Percentiles rank a stretch among this genome's conserved stretches.
Evolutionary conservation across 2,329 filamentous ascomycete genomes (phyloP).

Genomic region (Hymenoscyphus linearis): DNA sequence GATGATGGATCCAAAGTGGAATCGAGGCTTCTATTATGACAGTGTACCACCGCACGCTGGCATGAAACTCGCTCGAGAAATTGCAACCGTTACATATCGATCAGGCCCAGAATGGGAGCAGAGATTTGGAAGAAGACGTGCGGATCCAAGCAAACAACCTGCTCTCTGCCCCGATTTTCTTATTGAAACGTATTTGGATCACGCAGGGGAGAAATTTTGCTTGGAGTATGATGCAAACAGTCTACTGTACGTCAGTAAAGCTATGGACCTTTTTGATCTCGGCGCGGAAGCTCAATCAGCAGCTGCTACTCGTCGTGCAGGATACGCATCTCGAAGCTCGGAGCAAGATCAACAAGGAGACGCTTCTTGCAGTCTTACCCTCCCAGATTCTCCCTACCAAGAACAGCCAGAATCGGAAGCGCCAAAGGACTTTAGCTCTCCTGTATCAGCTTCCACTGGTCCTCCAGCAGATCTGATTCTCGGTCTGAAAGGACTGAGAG

Average conservation of each 20-base stretch:
- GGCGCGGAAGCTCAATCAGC: constrained; percentile 64
- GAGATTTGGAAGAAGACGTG: constrained; percentile 80
- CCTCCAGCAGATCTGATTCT: constrained; percentile 76
- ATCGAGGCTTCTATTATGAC: constrained; percentile 89
- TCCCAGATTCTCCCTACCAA: constrained; percentile 79
- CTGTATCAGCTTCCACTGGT: constrained; percentile 38
- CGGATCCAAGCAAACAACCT: constrained; percentile 79
- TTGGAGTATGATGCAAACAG: constrained; percentile 96
- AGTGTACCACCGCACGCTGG: constrained; percentile 84
- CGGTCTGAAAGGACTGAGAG: constrained; percentile 65
- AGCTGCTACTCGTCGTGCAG: constrained; percentile 56
- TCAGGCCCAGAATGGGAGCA: constrained; percentile 97
- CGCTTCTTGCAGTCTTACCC: constrained; percentile 67
- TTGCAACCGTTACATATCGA: constrained; percentile 94
- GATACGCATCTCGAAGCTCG: constrained; percentile 43
- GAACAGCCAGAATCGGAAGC: constrained; percentile 59
- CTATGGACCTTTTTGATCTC: constrained; percentile 97
- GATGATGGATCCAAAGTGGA: constrained; percentile 99
- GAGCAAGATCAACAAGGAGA: constrained; percentile 24
- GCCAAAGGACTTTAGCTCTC: constrained; percentile 32
- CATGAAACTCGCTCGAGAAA: constrained; percentile 97
- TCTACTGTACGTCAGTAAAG: constrained; percentile 92
- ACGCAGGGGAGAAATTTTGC: constrained; percentile 97
- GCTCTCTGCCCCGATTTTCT: constrained; percentile 96
- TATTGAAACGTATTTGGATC: constrained; percentile 96